Conservation (phyloP, 306 rosid genomes). For the Casuarina equisetifolia region DNA sequence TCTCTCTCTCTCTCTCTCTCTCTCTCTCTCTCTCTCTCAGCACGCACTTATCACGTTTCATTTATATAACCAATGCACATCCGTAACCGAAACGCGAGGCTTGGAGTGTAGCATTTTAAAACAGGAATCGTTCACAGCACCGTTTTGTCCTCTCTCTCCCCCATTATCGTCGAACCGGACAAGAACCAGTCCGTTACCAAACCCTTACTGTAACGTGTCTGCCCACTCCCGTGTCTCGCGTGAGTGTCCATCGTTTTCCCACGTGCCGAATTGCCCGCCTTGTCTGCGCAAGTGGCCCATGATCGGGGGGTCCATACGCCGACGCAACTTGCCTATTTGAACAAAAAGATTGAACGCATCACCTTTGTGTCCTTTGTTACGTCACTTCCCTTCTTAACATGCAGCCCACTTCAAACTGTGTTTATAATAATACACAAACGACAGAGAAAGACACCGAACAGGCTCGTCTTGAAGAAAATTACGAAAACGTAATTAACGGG, state of each 20-base stretch:
- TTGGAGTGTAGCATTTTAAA: conserved; percentile 13
- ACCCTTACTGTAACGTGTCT: conserved; percentile 28
- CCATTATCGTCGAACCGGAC: conserved; percentile 18
- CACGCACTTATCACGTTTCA: conserved; percentile 12
- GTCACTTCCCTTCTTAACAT: too few species aligned
- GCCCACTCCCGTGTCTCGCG: conserved; percentile 27
- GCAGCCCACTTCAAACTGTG: too few species aligned
- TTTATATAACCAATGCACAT: not conserved
- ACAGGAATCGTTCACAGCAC: not conserved
- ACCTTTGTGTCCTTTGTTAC: too few species aligned
- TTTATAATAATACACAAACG: too few species aligned
- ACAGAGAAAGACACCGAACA: too few species aligned
- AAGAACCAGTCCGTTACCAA: conserved; percentile 30
- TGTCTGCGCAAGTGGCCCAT: not conserved
- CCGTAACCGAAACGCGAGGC: conserved; percentile 14
- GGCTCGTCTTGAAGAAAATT: too few species aligned
- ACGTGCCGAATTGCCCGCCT: conserved; percentile 33
- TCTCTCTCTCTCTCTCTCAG: not conserved
- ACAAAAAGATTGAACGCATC: too few species aligned
- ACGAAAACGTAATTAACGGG: too few species aligned
- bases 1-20: not conserved
- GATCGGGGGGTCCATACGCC: not conserved
- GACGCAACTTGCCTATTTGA: too few species aligned
- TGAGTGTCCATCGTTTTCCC: conserved; percentile 31
- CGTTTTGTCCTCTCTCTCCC: conserved; percentile 3